Percentiles rank a stretch among this genome's conserved stretches.
These are phyloP conservation scores for Talaromyces funiculosus DNA, from an alignment of 2,329 filamentous ascomycete genomes.

Conservation along the genomic window DNA sequence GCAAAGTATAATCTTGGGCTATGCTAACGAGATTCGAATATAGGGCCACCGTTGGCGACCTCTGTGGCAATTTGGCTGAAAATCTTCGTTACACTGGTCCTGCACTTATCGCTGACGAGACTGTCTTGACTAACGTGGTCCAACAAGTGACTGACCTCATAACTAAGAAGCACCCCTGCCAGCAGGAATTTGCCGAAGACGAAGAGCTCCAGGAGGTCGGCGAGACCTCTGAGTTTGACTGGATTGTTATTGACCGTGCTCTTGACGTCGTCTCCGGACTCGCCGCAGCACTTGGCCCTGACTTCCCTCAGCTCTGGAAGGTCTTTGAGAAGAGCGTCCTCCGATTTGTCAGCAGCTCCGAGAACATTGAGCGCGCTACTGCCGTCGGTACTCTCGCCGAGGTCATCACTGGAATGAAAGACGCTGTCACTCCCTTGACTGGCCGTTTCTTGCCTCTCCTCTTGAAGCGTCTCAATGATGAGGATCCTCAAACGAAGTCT, in stretches of 20 bases:
- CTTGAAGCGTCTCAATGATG: conserved; percentile 79
- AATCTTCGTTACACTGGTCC: conserved; percentile 89
- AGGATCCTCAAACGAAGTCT: conserved; percentile 86
- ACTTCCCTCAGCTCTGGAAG: conserved; percentile 88
- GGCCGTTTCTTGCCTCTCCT: conserved; percentile 69
- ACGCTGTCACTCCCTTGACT: conserved; percentile 76
- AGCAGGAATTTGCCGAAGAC: conserved; percentile 79
- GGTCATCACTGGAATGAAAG: conserved; percentile 77
- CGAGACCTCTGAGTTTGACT: conserved; percentile 89
- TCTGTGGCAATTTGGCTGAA: conserved; percentile 87
- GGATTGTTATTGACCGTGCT: conserved; percentile 91
- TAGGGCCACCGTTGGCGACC: conserved; percentile 84
- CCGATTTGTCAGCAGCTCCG: conserved; percentile 79
- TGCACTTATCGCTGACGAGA: conserved; percentile 68
- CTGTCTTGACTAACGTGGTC: conserved; percentile 69
- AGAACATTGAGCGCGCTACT: conserved; percentile 80
- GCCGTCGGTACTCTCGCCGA: conserved; percentile 90
- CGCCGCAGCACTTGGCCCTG: conserved; percentile 70
- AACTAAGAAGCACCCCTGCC: conserved; percentile 85
- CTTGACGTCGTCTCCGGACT: conserved; percentile 85
- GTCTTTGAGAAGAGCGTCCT: conserved; percentile 89
- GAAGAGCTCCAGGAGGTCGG: conserved; percentile 69
- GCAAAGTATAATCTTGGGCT: not conserved
- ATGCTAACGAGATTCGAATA: conserved; percentile 13
- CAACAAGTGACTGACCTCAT: conserved; percentile 72